Conservation (phyloP, 306 rosid genomes). For the Lathyrus aphaca region DNA sequence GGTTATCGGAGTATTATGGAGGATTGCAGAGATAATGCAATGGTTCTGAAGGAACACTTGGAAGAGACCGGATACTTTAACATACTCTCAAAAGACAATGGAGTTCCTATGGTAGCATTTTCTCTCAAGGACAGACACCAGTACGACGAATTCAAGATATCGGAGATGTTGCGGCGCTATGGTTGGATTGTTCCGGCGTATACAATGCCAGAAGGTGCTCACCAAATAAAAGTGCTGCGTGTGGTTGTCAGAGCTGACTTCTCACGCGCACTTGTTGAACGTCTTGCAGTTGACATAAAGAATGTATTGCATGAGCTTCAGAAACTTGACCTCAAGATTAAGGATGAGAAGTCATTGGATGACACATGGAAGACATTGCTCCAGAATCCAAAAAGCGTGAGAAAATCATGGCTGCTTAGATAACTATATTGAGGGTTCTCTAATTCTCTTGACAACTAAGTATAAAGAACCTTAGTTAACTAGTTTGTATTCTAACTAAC, state of each 20-base stretch:
- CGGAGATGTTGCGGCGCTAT: conserved; percentile 49
- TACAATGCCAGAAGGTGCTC: conserved; percentile 62
- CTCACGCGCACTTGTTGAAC: conserved; percentile 54
- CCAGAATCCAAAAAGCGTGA: conserved; percentile 43
- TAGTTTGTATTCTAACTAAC: conserved; percentile 31
- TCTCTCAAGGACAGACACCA: conserved; percentile 63
- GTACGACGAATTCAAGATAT: conserved; percentile 53
- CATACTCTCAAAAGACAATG: conserved; percentile 75
- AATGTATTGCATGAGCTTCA: conserved; percentile 54
- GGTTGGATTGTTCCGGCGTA: conserved; percentile 75
- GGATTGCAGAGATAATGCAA: conserved; percentile 60
- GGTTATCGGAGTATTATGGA: conserved; percentile 63
- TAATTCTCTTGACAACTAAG: conserved; percentile 1
- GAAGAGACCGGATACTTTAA: conserved; percentile 60
- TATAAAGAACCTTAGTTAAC: conserved; percentile 22
- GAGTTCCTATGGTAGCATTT: conserved; percentile 88
- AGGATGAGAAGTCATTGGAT: conserved; percentile 28
- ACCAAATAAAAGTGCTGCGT: conserved; percentile 58
- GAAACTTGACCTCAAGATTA: conserved; percentile 11
- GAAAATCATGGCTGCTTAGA: conserved; percentile 40
- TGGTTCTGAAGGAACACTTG: conserved; percentile 56
- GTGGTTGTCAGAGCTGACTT: conserved; percentile 60
- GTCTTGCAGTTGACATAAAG: conserved; percentile 50
- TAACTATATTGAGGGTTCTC: neutral
- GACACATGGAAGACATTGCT: conserved; percentile 39